Conservation (phyloP, 2,329 filamentous ascomycete species). For the Incumbomyces delicatus region DNA sequence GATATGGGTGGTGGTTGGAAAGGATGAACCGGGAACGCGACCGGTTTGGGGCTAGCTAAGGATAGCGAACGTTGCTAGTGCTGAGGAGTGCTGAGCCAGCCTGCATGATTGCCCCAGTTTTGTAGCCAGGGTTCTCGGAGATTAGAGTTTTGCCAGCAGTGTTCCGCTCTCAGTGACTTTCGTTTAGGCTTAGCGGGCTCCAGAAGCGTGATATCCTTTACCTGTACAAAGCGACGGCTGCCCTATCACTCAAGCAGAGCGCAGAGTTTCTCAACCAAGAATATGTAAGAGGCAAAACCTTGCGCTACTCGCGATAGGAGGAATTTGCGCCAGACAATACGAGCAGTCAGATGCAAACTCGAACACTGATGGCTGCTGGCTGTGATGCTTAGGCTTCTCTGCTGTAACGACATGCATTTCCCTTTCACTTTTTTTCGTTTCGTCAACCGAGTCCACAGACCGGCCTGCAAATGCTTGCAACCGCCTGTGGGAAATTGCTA, state of each 20-base stretch:
- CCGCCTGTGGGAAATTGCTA: neutral
- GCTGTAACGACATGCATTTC: slow-evolving; percentile 1
- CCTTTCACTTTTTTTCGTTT: no score
- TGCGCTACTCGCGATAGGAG: neutral
- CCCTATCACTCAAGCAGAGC: neutral
- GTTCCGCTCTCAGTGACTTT: neutral
- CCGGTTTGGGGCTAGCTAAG: neutral
- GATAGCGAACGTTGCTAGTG: neutral
- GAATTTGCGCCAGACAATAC: no score
- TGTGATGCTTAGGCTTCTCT: neutral
- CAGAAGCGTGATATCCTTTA: slow-evolving; percentile 5
- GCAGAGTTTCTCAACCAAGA: no score
- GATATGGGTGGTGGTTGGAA: no score
- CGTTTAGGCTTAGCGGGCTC: neutral
- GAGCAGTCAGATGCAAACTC: no score
- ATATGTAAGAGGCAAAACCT: neutral
- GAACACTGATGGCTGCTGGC: neutral
- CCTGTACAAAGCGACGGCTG: neutral
- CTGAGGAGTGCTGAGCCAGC: neutral
- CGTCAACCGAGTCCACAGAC: no score
- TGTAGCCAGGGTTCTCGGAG: neutral
- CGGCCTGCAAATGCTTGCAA: neutral
- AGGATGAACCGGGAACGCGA: neutral
- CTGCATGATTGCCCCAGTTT: neutral
- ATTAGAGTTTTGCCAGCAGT: neutral